These are phyloP conservation scores for Saccharum officinarum DNA, from an alignment of 176 grass and related monocot genomes.

Conservation along the genomic window DNA sequence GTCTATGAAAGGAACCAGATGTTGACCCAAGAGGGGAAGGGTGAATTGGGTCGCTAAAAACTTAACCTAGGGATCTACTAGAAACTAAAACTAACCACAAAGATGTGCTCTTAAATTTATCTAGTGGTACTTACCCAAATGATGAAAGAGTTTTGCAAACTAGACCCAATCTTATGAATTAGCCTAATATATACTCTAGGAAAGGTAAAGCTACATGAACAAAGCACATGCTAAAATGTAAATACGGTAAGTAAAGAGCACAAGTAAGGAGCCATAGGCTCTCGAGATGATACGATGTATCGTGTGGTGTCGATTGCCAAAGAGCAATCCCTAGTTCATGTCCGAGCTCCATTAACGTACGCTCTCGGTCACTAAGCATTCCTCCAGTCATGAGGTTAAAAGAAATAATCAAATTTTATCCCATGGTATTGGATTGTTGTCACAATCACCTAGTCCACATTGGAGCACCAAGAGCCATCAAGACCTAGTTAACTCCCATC, in stretches of 20 bases:
- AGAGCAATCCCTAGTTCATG: no score
- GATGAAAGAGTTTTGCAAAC: not conserved
- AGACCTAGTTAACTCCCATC: no score
- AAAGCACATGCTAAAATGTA: not conserved
- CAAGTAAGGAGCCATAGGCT: not conserved
- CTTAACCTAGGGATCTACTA: not conserved
- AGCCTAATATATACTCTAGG: not conserved
- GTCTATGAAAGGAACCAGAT: not conserved
- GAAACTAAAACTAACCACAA: not conserved
- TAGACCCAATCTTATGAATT: not conserved
- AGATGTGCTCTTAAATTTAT: not conserved
- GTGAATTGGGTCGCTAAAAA: not conserved
- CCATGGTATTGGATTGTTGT: no score
- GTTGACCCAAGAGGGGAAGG: not conserved
- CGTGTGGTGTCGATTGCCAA: no score
- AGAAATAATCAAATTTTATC: no score
- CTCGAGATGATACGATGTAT: not conserved
- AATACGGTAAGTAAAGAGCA: not conserved
- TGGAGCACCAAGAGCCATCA: no score
- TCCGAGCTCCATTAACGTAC: no score
- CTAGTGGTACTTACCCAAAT: not conserved
- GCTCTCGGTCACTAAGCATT: no score
- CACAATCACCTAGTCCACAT: no score
- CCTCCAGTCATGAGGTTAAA: no score
- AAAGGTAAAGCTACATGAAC: not conserved